Conservation (phyloP, 2,329 filamentous ascomycete species). For the Waltergamsia citrina region DNA sequence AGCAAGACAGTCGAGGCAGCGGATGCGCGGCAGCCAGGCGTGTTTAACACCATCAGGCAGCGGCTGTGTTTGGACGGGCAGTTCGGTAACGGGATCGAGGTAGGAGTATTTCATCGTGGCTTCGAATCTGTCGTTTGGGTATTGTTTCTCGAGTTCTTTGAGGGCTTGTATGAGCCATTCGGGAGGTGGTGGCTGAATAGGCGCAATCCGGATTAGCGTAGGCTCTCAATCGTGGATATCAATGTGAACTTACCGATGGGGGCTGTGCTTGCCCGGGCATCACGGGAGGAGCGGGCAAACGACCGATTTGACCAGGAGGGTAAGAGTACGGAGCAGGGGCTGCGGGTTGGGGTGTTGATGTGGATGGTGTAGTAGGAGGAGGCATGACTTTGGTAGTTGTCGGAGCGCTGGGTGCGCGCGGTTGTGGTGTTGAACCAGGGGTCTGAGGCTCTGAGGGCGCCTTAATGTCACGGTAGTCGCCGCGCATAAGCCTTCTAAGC, state of each 20-base stretch:
- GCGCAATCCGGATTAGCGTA: too few relatives aligned
- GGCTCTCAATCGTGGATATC: neutral
- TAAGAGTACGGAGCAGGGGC: slow-evolving; percentile 20
- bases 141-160: slow-evolving; percentile 57
- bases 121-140: slow-evolving; percentile 75
- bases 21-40: slow-evolving; percentile 80
- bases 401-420: slow-evolving; percentile 19
- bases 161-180: slow-evolving; percentile 73
- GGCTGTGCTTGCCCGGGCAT: slow-evolving; percentile 45
- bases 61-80: slow-evolving; percentile 48
- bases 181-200: slow-evolving; percentile 71
- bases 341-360: slow-evolving; percentile 27
- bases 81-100: slow-evolving; percentile 62
- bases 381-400: slow-evolving; percentile 20
- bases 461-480: slow-evolving; percentile 32
- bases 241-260: slow-evolving; percentile 45
- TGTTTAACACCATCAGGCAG: slow-evolving; percentile 59
- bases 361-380: slow-evolving; percentile 25
- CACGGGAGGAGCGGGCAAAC: slow-evolving; percentile 57
- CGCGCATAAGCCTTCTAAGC: slow-evolving; percentile 55
- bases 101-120: slow-evolving; percentile 84
- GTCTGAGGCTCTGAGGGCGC: slow-evolving; percentile 24
- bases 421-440: slow-evolving; percentile 17
- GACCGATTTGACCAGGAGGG: slow-evolving; percentile 50
- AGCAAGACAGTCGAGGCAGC: slow-evolving; percentile 84